Evolutionary conservation across 2,329 filamentous ascomycete genomes (phyloP), one percentile per base, ranked within the genome.

Genomic region (Peltaster fructicola): DNA sequence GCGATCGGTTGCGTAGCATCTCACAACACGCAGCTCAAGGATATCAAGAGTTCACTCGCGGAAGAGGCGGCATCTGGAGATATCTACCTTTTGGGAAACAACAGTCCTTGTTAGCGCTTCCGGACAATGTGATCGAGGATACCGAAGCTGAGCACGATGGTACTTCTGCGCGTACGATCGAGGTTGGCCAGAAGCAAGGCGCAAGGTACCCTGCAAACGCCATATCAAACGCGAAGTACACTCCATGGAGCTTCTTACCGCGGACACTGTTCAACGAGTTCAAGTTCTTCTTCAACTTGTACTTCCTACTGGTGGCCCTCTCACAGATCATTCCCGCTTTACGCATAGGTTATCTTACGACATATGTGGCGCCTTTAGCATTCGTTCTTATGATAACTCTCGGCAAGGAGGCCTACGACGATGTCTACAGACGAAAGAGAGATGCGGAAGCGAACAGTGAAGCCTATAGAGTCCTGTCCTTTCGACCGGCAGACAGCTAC

Each of bases 221-320:
- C 29, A 68, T 98, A 23, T 95, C 85, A 17, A 95, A 98, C 48
- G 85, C 88, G 27, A 98, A 95, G 61, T 98, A 98, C 51, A 95
- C 85, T 15, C 72, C 84, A 1, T 75, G 84, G 59, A 92, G 78
- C 25, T 98, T 98, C 52, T 64, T 98, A 8, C 90, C 90, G 3
- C 64, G 85, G 25, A 98, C 88, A 0, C 61, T 98, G 12, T 98
- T 93, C 54, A 95, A 95, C 55, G 88, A 98, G 48, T 98, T 98
- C 50, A 93, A 85, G 31, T 98, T 95, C 59, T 98, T 98, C 56
- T 92, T 98, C 63, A 98, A 98, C 63, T 80, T 95, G 61, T 98
- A 98, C 50, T 98, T 98, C 50, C 61, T 98, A 28, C 70, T 95
- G 14, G 88, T 98, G 24, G 90, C 88, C 5, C 54, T 95, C 24